These are phyloP conservation scores for Penicillium sp. DNA, from an alignment of 2,329 filamentous ascomycete species.

Conservation along the genomic window DNA sequence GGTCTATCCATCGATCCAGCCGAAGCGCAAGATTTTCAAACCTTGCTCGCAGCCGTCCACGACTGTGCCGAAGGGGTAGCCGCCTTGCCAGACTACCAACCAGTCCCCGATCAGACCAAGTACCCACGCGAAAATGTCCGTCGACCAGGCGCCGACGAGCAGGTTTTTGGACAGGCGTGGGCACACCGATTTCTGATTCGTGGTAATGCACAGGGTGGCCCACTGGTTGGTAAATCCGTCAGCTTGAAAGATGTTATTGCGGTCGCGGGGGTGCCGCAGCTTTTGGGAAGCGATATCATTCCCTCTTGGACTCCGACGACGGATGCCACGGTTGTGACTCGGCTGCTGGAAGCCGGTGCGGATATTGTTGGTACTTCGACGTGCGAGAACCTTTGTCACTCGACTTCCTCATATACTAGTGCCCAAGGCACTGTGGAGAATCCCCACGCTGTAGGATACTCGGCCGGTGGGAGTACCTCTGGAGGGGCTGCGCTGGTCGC, in stretches of 20 bases:
- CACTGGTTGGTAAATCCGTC: slow-evolving; percentile 49
- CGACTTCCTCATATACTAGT: slow-evolving; percentile 32
- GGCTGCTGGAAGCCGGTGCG: slow-evolving; percentile 54
- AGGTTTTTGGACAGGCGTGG: slow-evolving; percentile 54
- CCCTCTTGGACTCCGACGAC: slow-evolving; percentile 53
- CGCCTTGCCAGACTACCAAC: slow-evolving; percentile 51
- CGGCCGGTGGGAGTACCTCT: slow-evolving; percentile 32
- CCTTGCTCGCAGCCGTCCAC: slow-evolving; percentile 54
- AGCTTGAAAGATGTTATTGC: slow-evolving; percentile 59
- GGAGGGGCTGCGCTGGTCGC: slow-evolving; percentile 31
- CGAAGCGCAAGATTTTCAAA: slow-evolving; percentile 49
- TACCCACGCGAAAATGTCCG: slow-evolving; percentile 51
- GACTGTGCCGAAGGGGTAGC: slow-evolving; percentile 52
- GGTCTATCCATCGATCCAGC: slow-evolving; percentile 40
- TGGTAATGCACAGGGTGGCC: slow-evolving; percentile 28
- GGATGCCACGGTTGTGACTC: slow-evolving; percentile 57
- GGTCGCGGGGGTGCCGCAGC: slow-evolving; percentile 56
- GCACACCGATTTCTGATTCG: slow-evolving; percentile 53
- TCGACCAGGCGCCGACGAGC: slow-evolving; percentile 43
- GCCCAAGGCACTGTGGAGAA: slow-evolving; percentile 32
- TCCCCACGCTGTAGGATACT: slow-evolving; percentile 31
- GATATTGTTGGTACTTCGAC: slow-evolving; percentile 54
- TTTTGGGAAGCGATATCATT: slow-evolving; percentile 55
- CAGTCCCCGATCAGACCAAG: slow-evolving; percentile 41
- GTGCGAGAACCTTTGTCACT: slow-evolving; percentile 56